These are phyloP conservation scores for Gaertneriomyces sp. DNA, from an alignment of 192 early-diverging fungal species.

Conservation along the genomic window DNA sequence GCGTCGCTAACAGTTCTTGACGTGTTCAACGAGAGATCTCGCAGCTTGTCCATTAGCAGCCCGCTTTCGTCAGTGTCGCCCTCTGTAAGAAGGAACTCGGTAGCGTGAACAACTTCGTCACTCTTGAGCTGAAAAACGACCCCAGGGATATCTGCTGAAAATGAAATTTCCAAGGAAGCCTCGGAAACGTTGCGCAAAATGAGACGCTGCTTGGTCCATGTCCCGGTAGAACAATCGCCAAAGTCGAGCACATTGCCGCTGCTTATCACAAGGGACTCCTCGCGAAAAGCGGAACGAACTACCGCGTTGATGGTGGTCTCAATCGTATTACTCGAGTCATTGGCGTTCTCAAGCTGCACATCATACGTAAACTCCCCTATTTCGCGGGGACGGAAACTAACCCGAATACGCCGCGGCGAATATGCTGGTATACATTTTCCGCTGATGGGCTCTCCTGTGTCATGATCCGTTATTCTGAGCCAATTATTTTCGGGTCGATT, in stretches of 20 bases:
- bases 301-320: constrained; percentile 76
- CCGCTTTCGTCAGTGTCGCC: constrained; percentile 5
- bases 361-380: constrained; percentile 90
- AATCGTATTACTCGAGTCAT: constrained; percentile 78
- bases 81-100: constrained; percentile 2
- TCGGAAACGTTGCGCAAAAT: constrained; percentile 80
- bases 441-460: constrained; percentile 56
- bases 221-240: constrained; percentile 89
- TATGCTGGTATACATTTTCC: constrained; percentile 66
- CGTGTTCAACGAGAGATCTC: constrained; percentile 9
- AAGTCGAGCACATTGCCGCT: constrained; percentile 80
- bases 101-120: constrained; percentile 13
- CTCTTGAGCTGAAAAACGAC: constrained; percentile 52
- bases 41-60: constrained; percentile 12
- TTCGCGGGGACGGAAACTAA: constrained; percentile 82
- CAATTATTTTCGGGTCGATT: constrained; percentile 54
- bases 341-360: constrained; percentile 84
- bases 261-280: constrained; percentile 69
- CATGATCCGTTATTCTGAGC: constrained; percentile 73
- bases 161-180: constrained; percentile 68
- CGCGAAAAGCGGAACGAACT: constrained; percentile 68
- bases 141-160: constrained; percentile 43
- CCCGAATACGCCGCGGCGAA: constrained; percentile 64
- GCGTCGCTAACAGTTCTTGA: constrained; percentile 8
- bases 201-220: constrained; percentile 76